A percentile compares a stretch with the other conserved stretches of the same genome.
Conservation (phyloP, 495 filamentous ascomycete genomes). For the Penicillium lagena region DNA sequence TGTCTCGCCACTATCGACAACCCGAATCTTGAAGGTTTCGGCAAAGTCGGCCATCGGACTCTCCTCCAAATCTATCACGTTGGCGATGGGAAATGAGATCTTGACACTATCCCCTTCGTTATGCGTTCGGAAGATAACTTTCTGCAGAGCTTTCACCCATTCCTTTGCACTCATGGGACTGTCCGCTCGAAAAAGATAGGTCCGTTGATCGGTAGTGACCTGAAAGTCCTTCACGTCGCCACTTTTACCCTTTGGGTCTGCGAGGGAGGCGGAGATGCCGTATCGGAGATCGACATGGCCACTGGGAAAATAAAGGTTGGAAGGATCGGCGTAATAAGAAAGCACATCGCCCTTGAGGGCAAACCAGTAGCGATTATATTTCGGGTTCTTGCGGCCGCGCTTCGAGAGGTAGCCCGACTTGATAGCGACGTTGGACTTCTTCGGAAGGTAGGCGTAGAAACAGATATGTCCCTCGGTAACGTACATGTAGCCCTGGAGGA, state of each 20-base stretch:
- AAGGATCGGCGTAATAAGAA: conserved; percentile 82
- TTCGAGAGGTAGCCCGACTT: conserved; percentile 90
- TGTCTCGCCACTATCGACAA: conserved; percentile 87
- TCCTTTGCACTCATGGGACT: conserved; percentile 85
- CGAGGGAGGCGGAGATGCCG: conserved; percentile 74
- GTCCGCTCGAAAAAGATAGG: conserved; percentile 85
- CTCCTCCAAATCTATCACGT: conserved; percentile 89
- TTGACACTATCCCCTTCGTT: conserved; percentile 98
- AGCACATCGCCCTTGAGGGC: conserved; percentile 90
- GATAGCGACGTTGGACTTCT: conserved; percentile 70
- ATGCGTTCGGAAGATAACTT: conserved; percentile 91
- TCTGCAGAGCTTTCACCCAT: conserved; percentile 92
- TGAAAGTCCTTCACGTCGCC: conserved; percentile 68
- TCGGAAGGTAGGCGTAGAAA: conserved; percentile 94
- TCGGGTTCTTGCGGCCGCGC: conserved; percentile 81
- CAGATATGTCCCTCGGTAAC: conserved; percentile 90
- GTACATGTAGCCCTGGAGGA: conserved; percentile 95
- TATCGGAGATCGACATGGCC: conserved; percentile 92
- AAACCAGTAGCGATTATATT: conserved; percentile 94
- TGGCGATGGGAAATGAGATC: conserved; percentile 82
- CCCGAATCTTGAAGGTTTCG: conserved; percentile 88
- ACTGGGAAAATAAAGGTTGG: conserved; percentile 84
- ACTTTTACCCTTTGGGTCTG: conserved; percentile 60
- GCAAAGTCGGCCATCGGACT: conserved; percentile 87
- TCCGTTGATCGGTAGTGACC: conserved; percentile 75